Evolutionary conservation across 345 rosid genomes (phyloP), one percentile per base, ranked within the genome.

Genomic region (Eutrema yunnanense): DNA sequence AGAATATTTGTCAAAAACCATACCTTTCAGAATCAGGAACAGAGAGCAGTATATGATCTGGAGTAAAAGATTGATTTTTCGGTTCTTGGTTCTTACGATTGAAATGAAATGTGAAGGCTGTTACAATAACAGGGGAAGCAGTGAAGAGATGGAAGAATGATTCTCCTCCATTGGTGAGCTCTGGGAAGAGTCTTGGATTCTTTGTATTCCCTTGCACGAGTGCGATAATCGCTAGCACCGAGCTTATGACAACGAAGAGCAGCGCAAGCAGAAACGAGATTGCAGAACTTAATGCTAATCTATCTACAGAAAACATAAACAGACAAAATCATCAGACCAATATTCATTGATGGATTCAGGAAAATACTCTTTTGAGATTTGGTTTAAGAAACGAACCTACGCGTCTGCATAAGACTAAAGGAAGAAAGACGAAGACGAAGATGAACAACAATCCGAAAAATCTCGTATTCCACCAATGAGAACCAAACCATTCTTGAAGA

Each of bases 81-180:
- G 22, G n/a, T 50, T 42, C 16, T 46, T n/a, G 38, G 34, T 72
- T 75, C 82, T 80, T 55, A 87, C 97, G 91, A 71, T 91, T 94
- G 76, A 91, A 94, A 79, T 94, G 98, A 75, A 91, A 94, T 2
- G 92, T 89, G 82, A 91, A 94, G 71, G 97, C 92, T 14, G 95
- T 91, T 4, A 94, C 95, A 11, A 91, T 86, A n/a, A 91, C 89
- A 0, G 98, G 98, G 32, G 89, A 92, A 33, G 93, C 92, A 22
- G 96, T 89, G 83, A 94, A 89, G 58, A 94, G 96, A 34, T 85
- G 75, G 5, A 89, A 88, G 82, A 91, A 82, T 0, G 95, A 86
- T 48, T 80, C 58, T 64, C 67, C 69, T 56, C 67, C 67, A 62
- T 79, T 58, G 66, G 80, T 83, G 42, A 93, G 57, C 3, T 74